Conservation (phyloP, 306 rosid genomes). For the Inga leiocalycina region DNA sequence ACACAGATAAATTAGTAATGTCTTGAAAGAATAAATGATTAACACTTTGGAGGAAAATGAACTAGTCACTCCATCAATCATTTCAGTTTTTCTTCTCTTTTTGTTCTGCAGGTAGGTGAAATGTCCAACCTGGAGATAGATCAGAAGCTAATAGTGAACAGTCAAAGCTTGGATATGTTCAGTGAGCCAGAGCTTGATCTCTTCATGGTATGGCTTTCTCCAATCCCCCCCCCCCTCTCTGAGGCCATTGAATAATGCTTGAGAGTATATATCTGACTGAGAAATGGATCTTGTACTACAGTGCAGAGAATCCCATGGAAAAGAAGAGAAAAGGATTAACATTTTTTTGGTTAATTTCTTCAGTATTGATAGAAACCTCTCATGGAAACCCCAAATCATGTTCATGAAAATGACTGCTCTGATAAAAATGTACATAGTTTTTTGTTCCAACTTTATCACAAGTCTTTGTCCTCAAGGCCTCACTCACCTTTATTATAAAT, state of each 20-base stretch:
- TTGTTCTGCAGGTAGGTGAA: constrained; percentile 62
- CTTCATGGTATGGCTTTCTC: constrained; percentile 65
- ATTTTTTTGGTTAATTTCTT: not conserved
- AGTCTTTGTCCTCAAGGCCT: not conserved
- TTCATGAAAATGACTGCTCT: constrained; percentile 42
- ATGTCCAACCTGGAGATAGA: constrained; percentile 44
- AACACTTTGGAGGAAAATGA: not conserved
- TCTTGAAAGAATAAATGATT: not conserved
- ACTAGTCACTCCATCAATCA: not conserved
- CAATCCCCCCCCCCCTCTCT: not conserved
- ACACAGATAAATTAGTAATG: not conserved
- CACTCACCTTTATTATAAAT: not conserved
- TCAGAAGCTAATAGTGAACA: constrained; percentile 44
- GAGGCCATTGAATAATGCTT: not conserved
- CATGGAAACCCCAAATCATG: constrained; percentile 36
- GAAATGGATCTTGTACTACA: not conserved
- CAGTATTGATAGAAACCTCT: constrained; percentile 30
- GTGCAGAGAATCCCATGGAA: constrained; percentile 22
- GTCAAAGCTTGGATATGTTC: constrained; percentile 41
- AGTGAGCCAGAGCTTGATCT: constrained; percentile 75
- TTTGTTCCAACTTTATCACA: constrained; percentile 49
- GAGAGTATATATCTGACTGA: not conserved
- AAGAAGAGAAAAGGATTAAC: not conserved
- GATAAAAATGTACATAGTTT: constrained; percentile 41
- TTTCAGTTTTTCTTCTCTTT: not conserved